A percentile compares a stretch with the other conserved stretches of the same genome.
Conservation (phyloP, 2,329 filamentous ascomycete species). For the Cladophialophora psammophila region DNA sequence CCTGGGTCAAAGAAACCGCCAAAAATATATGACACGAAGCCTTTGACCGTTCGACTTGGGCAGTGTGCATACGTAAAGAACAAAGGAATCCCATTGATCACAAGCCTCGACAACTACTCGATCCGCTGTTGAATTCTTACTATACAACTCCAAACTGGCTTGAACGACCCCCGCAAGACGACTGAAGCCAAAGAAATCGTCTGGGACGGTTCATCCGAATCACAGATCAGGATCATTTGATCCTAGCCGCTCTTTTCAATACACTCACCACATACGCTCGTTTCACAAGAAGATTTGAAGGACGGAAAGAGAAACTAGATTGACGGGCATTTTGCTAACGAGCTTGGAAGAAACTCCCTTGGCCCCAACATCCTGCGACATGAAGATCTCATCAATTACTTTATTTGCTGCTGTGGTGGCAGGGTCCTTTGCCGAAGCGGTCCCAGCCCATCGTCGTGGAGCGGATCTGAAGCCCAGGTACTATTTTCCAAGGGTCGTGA, state of each 20-base stretch:
- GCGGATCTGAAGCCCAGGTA: conserved; percentile 40
- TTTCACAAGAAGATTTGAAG: conserved; percentile 27
- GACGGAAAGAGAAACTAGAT: conserved; percentile 1
- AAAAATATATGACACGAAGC: conserved; percentile 22
- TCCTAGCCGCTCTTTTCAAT: conserved; percentile 41
- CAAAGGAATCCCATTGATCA: conserved; percentile 16
- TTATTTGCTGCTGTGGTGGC: conserved; percentile 41
- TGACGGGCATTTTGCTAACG: conserved; percentile 20
- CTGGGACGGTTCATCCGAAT: conserved; percentile 16
- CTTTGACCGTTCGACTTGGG: conserved; percentile 18
- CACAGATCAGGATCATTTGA: conserved; percentile 32
- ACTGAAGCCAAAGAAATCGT: conserved; percentile 13
- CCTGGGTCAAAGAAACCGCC: conserved; percentile 32
- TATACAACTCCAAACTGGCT: conserved; percentile 3
- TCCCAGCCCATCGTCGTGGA: conserved; percentile 39
- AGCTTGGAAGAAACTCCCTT: conserved; percentile 4
- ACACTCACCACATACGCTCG: conserved; percentile 36
- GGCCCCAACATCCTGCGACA: conserved; percentile 18
- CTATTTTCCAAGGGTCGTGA: conserved; percentile 43
- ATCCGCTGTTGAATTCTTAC: background rate
- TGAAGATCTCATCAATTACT: conserved; percentile 39
- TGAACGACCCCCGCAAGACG: conserved; percentile 11
- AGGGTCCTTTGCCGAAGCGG: conserved; percentile 42
- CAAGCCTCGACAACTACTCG: background rate
- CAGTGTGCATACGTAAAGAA: conserved; percentile 19